phyloP scores from a whole-genome alignment of 169 alveolate species.

The Plasmodium blacklocki region DNA sequence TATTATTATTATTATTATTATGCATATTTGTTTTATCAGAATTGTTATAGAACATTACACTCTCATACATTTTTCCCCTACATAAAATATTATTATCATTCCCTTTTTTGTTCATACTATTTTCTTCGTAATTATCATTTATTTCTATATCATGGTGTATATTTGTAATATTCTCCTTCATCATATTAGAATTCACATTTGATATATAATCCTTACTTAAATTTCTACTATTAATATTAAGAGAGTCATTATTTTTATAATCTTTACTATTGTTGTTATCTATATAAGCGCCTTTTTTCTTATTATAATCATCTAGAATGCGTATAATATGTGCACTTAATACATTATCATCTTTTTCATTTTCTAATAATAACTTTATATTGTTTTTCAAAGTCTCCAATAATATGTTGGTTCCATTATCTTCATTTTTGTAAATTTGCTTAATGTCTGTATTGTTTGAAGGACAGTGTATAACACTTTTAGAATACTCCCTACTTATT shows the following conservation, averaged over 20 bases:
- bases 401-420: background rate
- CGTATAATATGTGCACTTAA: slow-evolving; percentile 34
- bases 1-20: too few relatives aligned
- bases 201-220: background rate
- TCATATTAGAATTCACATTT: background rate
- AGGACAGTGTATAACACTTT: too few relatives aligned
- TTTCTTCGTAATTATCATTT: too few relatives aligned
- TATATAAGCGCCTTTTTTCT: background rate
- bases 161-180: too few relatives aligned
- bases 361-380: slow-evolving; percentile 20
- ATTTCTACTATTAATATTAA: background rate
- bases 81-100: too few relatives aligned
- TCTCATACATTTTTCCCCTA: too few relatives aligned
- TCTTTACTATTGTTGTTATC: background rate
- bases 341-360: slow-evolving; percentile 23
- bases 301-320: slow-evolving; percentile 31
- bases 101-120: too few relatives aligned
- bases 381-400: slow-evolving; percentile 23
- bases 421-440: background rate
- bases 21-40: background rate
- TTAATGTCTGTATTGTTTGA: background rate
- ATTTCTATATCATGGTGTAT: too few relatives aligned
- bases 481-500: too few relatives aligned
- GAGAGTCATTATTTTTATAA: background rate
- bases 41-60: background rate